Evolutionary conservation across 1,284 basidiomycete species (phyloP), one percentile per base, ranked within the genome.

Genomic region (Agroathelia rolfsii): DNA sequence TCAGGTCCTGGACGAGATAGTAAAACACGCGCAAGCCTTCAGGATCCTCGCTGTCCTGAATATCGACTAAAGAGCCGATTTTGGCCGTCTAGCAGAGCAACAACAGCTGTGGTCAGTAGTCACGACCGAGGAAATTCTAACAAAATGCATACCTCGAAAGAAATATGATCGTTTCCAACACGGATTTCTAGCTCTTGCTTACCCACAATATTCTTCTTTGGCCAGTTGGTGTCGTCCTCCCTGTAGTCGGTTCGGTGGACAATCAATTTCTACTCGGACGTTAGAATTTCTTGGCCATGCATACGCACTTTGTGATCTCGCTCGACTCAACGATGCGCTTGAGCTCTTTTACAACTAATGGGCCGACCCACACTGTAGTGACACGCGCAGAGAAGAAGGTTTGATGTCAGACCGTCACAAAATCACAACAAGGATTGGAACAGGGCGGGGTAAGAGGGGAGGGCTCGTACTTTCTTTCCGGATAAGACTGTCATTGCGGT

Each of bases 21-120:
- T 98, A 98, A 62, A 98, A 97, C 29, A 97, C 92, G n/a, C 94
- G 76, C 24, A 98, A 68, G 1, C 94, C 94, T 52, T 98, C 94
- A 0, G 95, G 93, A 52, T 98, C 95, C 46, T 95, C 86, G 40
- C 88, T 93, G 48, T 96, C 92, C 49, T 94, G 88, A 27, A 98
- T 93, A 47, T 98, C 94, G 25, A 94, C 88, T 27, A 98, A 61
- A 7, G 92, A 89, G 13, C 94, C 94, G 30, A 98, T 93, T 68
- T 98, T 98, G 23, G 93, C 90, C 6, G 95, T 97, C 92, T 97
- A 43, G 8, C 32, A 29, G 21, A 13, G 28, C 28, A 19, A 7
- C 37, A 5, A 21, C 0, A 30, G 43, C n/a, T n/a, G n/a, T n/a
- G n/a, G n/a, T n/a, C 26, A 21, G 23, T n/a, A 8, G 7, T 6